Percentiles rank a stretch among this genome's conserved stretches.
These are phyloP conservation scores for Lichina pygmaea DNA, from an alignment of 495 filamentous ascomycete genomes.

Conservation along the genomic window DNA sequence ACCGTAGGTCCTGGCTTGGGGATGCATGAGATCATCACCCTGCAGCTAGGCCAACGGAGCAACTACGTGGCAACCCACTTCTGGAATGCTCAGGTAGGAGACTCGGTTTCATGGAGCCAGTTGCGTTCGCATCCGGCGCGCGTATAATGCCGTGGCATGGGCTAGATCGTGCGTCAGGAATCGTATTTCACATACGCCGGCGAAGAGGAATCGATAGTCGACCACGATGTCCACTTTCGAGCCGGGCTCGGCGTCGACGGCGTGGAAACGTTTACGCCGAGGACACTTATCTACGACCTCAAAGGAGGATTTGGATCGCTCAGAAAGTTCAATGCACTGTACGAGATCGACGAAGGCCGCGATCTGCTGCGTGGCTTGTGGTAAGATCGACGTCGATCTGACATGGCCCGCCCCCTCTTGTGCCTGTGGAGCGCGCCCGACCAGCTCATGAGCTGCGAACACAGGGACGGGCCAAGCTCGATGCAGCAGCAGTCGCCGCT, in stretches of 20 bases:
- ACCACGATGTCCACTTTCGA: constrained; percentile 85
- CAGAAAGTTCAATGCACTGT: constrained; percentile 66
- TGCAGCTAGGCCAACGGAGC: constrained; percentile 75
- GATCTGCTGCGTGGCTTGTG: constrained; percentile 26
- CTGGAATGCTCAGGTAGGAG: constrained; percentile 70
- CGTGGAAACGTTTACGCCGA: constrained; percentile 72
- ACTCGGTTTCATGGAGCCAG: neutral
- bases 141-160: neutral
- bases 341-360: constrained; percentile 35
- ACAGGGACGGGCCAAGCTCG: constrained; percentile 42
- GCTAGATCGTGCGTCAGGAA: constrained; percentile 26
- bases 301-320: constrained; percentile 81
- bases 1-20: too few species aligned
- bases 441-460: neutral
- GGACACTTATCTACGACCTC: constrained; percentile 82
- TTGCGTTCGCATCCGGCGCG: too few species aligned
- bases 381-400: constrained; percentile 14
- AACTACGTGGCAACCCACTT: constrained; percentile 96
- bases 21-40: constrained; percentile 91
- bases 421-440: too few species aligned
- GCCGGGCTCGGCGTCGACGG: constrained; percentile 62
- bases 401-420: too few species aligned
- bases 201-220: constrained; percentile 36
- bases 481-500: constrained; percentile 40
- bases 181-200: constrained; percentile 85